A percentile compares a stretch with the other conserved stretches of the same genome.
Evolutionary conservation across 169 alveolate genomes (phyloP).

Genomic region (Theileria sp.): DNA sequence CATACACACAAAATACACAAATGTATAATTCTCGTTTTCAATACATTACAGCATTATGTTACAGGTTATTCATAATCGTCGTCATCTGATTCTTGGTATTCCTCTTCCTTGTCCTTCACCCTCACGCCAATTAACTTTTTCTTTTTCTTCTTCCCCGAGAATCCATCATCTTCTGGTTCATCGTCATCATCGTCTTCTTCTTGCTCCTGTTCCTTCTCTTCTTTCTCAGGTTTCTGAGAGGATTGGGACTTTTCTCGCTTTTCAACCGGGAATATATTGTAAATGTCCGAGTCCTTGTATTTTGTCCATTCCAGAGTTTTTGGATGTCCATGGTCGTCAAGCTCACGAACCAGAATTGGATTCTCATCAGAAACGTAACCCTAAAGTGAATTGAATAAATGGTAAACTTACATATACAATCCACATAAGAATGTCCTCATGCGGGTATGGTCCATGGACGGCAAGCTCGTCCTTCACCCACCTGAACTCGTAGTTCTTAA

Average conservation of each 20-base stretch:
- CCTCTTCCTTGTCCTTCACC: constrained; percentile 13
- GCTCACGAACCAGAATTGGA: constrained; percentile 45
- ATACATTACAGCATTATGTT: neutral
- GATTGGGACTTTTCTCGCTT: neutral
- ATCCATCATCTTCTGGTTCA: constrained; percentile 27
- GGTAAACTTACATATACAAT: constrained; percentile 26
- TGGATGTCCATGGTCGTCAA: constrained; percentile 26
- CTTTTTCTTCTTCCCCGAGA: constrained; percentile 23
- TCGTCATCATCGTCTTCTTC: constrained; percentile 23
- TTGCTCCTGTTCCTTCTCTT: neutral
- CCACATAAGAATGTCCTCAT: constrained; percentile 55
- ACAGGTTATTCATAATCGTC: constrained; percentile 45
- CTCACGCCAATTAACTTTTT: constrained; percentile 29
- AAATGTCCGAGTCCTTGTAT: constrained; percentile 28
- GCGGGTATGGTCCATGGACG: constrained; percentile 50
- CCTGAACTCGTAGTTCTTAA: constrained; percentile 41
- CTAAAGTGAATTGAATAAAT: neutral
- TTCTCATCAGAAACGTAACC: constrained; percentile 53
- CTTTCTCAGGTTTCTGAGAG: constrained; percentile 7
- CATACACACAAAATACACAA: neutral
- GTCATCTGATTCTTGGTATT: constrained; percentile 27
- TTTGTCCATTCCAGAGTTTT: constrained; percentile 29
- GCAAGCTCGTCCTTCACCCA: constrained; percentile 41
- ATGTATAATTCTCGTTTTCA: neutral
- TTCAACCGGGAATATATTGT: constrained; percentile 9